Base-by-base conservation (phyloP, 116 monocot genomes). In the Cymodocea nodosa region DNA sequence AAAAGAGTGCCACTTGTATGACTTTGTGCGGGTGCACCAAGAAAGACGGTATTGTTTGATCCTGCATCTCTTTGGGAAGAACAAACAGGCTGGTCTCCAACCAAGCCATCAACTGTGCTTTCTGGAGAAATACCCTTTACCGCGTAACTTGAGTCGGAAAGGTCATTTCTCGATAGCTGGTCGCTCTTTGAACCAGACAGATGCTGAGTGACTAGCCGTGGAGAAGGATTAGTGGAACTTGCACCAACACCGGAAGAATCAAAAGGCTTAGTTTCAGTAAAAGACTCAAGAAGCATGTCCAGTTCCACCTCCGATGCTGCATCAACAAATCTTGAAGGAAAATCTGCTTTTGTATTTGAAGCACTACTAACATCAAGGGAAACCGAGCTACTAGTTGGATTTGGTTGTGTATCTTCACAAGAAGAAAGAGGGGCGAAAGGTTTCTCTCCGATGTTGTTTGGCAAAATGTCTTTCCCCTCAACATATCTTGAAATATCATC, bases 231-330 rank as follows among this genome's bases (percentile, higher is more conserved):
- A 11, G 9, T 20, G 3, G 19, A 51, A 12, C 52, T 59, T 53
- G n/a, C 3, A 19, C 15, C 55, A 20, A 19, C 14, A 13, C 15
- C 5, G 5, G n/a, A 50, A 56, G 62, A 69, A 37, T 39, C 34
- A 18, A 72, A 62, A 70, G 71, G 51, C 17, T 37, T 63, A 25
- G 64, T 69, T 62, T 65, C 65, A 16, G 62, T n/a, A 49, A 80
- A 69, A 20, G 82, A 75, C 19, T 72, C 25, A 37, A 52, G 68
- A 66, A 73, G 65, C 66, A 59, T 51, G 36, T 73, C 55, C 16
- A 73, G n/a, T 11, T 73, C 66, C 60, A 48, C 65, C 35, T 36
- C 59, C 8, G 56, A 54, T 9, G n/a, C 11, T 19, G 50, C 16
- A n/a, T 15, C 62, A 54, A 55, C 40, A 63, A 39, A 71, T 14